These are phyloP conservation scores for Exophiala alcalophila DNA, from an alignment of 2,329 filamentous ascomycete genomes.

Conservation along the genomic window DNA sequence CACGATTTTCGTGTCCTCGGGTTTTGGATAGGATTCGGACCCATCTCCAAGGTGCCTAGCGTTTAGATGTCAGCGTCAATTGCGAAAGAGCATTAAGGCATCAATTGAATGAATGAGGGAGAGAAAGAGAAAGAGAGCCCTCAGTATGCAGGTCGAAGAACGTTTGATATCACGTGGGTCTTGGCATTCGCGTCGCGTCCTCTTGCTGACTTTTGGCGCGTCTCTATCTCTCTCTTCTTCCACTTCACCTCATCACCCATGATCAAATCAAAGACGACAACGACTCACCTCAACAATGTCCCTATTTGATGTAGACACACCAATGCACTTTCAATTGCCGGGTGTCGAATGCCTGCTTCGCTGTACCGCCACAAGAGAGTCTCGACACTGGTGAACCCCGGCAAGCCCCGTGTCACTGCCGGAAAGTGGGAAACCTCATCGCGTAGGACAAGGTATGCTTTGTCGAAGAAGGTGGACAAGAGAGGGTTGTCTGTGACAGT, in stretches of 20 bases:
- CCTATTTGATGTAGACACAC: slow-evolving; percentile 1
- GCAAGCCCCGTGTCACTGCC: not conserved
- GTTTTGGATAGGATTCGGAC: slow-evolving; percentile 1
- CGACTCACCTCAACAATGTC: slow-evolving; percentile 1
- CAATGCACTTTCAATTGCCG: slow-evolving; percentile 1
- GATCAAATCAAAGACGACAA: not conserved
- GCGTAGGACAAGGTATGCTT: not conserved
- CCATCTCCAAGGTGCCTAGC: not conserved
- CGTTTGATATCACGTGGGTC: not conserved
- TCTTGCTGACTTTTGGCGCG: too few species aligned
- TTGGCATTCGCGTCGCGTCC: slow-evolving; percentile 4
- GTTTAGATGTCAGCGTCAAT: too few species aligned
- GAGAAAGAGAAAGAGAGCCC: too few species aligned
- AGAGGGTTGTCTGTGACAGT: slow-evolving; percentile 1
- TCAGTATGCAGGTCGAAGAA: too few species aligned
- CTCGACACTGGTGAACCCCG: slow-evolving; percentile 1
- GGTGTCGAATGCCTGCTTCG: not conserved
- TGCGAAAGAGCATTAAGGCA: too few species aligned
- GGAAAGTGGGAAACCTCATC: not conserved
- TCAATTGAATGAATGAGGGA: too few species aligned
- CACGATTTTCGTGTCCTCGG: slow-evolving; percentile 3
- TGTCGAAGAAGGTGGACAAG: not conserved
- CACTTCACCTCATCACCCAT: too few species aligned
- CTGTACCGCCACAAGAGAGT: slow-evolving; percentile 1
- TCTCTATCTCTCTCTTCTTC: too few species aligned